phyloP scores from a whole-genome alignment of 1,284 basidiomycete genomes.

The Cryptococcus depauperatus region DNA sequence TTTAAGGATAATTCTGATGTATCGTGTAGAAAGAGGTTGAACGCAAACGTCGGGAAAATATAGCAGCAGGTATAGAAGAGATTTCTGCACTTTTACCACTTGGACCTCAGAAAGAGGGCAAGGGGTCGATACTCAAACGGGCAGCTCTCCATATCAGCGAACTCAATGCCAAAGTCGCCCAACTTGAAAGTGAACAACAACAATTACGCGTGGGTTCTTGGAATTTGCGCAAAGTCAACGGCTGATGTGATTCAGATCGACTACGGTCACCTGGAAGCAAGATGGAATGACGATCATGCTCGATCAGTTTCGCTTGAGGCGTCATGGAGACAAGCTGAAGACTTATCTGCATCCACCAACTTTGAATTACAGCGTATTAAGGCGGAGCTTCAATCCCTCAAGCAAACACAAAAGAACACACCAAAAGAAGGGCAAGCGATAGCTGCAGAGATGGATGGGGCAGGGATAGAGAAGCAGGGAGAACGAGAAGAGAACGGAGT shows the following conservation, averaged over 20 bases:
- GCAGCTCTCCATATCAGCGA: constrained; percentile 31
- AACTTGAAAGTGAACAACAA: constrained; percentile 19
- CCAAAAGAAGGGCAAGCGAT: no score
- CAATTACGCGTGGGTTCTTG: constrained; percentile 16
- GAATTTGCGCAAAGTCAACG: not conserved
- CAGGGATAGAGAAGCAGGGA: no score
- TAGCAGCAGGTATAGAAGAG: constrained; percentile 92
- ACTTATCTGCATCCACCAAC: constrained; percentile 30
- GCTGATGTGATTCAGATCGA: constrained; percentile 16
- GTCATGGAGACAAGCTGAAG: constrained; percentile 39
- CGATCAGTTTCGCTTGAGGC: constrained; percentile 30
- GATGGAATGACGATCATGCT: constrained; percentile 26
- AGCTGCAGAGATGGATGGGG: no score
- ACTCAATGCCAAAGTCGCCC: constrained; percentile 17
- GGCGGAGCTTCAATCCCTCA: constrained; percentile 35
- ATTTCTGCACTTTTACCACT: constrained; percentile 81
- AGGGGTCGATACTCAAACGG: constrained; percentile 28
- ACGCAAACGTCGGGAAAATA: constrained; percentile 81
- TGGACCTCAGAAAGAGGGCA: constrained; percentile 45
- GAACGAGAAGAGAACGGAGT: no score
- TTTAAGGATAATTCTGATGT: not conserved
- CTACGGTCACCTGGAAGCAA: constrained; percentile 12
- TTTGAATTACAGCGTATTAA: constrained; percentile 38
- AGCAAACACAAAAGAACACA: no score
- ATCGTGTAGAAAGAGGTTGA: constrained; percentile 84